Conservation (phyloP, 2,329 filamentous ascomycete genomes). For the Beauveria caledonica region DNA sequence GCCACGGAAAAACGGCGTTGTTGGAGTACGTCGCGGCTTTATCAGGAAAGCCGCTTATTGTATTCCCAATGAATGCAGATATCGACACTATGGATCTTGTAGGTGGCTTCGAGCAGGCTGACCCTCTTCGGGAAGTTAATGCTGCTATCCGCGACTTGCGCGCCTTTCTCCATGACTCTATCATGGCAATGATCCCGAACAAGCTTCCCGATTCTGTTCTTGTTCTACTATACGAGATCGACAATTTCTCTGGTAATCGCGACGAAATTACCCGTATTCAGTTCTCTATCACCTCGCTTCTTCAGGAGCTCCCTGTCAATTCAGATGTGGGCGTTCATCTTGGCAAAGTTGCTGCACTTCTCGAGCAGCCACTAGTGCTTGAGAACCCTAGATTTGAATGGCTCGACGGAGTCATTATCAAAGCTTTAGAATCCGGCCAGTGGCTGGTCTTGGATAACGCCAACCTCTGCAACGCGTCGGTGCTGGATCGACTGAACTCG, state of each 20-base stretch:
- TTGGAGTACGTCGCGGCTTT: constrained; percentile 73
- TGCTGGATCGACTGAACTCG: constrained; percentile 89
- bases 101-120: constrained; percentile 91
- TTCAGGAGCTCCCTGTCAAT: constrained; percentile 32
- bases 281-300: constrained; percentile 30
- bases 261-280: constrained; percentile 31
- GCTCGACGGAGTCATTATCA: constrained; percentile 87
- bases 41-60: constrained; percentile 66
- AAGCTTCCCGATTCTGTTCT: constrained; percentile 39
- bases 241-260: constrained; percentile 30
- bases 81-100: constrained; percentile 96
- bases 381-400: constrained; percentile 84
- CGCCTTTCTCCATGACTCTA: constrained; percentile 41
- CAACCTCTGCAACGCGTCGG: constrained; percentile 90
- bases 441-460: constrained; percentile 97
- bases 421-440: constrained; percentile 74
- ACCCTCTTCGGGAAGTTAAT: constrained; percentile 66
- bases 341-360: constrained; percentile 38
- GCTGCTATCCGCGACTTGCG: constrained; percentile 42
- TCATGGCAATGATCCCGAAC: constrained; percentile 40
- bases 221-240: constrained; percentile 43
- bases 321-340: constrained; percentile 41
- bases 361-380: constrained; percentile 46
- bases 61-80: constrained; percentile 87
- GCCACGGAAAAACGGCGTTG: constrained; percentile 77